Conservation (phyloP, 2,329 filamentous ascomycete species). For the Keithomyces neogunnii region DNA sequence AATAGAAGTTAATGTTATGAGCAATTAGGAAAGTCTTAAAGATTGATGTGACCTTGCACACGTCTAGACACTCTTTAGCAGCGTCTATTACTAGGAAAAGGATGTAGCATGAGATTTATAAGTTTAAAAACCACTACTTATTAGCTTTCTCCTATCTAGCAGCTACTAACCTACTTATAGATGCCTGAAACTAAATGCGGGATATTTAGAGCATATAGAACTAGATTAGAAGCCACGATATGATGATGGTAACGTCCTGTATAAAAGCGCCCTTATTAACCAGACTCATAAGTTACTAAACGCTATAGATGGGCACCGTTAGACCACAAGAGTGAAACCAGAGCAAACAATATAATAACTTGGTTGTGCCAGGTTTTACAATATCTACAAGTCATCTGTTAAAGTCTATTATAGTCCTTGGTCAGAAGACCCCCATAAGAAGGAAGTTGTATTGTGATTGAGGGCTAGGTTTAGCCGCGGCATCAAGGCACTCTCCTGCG, state of each 20-base stretch:
- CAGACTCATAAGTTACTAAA: not conserved
- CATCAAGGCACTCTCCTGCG: slow-evolving; percentile 59
- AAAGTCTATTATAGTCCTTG: slow-evolving; percentile 63
- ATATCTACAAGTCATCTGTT: slow-evolving; percentile 60
- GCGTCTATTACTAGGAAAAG: slow-evolving; percentile 61
- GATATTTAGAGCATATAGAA: slow-evolving; percentile 74
- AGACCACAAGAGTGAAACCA: slow-evolving; percentile 8
- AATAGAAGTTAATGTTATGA: slow-evolving; percentile 60
- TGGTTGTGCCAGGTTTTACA: slow-evolving; percentile 60
- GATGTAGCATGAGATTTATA: slow-evolving; percentile 59
- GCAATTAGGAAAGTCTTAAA: slow-evolving; percentile 40
- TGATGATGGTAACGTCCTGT: slow-evolving; percentile 52
- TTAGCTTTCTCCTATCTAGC: not conserved
- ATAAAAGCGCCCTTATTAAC: slow-evolving; percentile 50
- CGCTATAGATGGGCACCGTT: not conserved
- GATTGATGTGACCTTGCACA: slow-evolving; percentile 70
- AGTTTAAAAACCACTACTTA: slow-evolving; percentile 31
- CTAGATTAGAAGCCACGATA: slow-evolving; percentile 68
- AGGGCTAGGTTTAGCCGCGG: slow-evolving; percentile 64
- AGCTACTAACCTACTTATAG: slow-evolving; percentile 27
- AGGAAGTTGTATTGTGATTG: slow-evolving; percentile 67
- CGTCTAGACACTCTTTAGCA: slow-evolving; percentile 65
- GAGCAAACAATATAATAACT: slow-evolving; percentile 47
- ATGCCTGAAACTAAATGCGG: slow-evolving; percentile 63
- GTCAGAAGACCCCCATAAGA: slow-evolving; percentile 52